Percentiles rank a stretch among this genome's conserved stretches.
phyloP scores from a whole-genome alignment of 805 yeast genomes.

The Schizosaccharomyces lindneri region DNA sequence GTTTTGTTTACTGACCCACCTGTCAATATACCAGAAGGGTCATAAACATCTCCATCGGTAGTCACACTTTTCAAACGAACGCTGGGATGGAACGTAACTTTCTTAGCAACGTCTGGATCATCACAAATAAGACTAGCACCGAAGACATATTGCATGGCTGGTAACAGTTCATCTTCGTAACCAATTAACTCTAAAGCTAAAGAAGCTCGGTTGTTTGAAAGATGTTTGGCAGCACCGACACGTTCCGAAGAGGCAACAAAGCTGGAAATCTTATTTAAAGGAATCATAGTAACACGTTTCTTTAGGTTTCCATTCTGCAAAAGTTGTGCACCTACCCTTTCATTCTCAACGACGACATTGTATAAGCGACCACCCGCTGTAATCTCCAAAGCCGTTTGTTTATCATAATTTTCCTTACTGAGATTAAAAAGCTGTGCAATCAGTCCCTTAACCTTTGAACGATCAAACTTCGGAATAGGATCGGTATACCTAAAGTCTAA shows the following conservation, averaged over 20 bases:
- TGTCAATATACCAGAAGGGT: constrained; percentile 83
- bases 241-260: constrained; percentile 26
- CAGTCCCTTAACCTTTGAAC: constrained; percentile 51
- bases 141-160: constrained; percentile 78
- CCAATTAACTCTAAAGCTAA: constrained; percentile 65
- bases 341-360: constrained; percentile 76
- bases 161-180: constrained; percentile 40
- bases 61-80: constrained; percentile 69
- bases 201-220: constrained; percentile 69
- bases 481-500: constrained; percentile 48
- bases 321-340: constrained; percentile 58
- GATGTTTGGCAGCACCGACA: constrained; percentile 39
- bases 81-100: constrained; percentile 64
- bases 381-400: constrained; percentile 67
- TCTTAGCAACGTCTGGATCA: constrained; percentile 70
- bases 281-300: constrained; percentile 73
- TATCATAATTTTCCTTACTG: constrained; percentile 27
- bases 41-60: constrained; percentile 77
- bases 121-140: constrained; percentile 74
- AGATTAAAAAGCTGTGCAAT: constrained; percentile 65
- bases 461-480: constrained; percentile 38
- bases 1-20: constrained; percentile 62
- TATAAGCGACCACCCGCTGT: constrained; percentile 83
- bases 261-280: constrained; percentile 62
- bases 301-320: constrained; percentile 55